These are phyloP conservation scores for Colletotrichum sp. DNA, from an alignment of 2,329 filamentous ascomycete species.

Conservation along the genomic window DNA sequence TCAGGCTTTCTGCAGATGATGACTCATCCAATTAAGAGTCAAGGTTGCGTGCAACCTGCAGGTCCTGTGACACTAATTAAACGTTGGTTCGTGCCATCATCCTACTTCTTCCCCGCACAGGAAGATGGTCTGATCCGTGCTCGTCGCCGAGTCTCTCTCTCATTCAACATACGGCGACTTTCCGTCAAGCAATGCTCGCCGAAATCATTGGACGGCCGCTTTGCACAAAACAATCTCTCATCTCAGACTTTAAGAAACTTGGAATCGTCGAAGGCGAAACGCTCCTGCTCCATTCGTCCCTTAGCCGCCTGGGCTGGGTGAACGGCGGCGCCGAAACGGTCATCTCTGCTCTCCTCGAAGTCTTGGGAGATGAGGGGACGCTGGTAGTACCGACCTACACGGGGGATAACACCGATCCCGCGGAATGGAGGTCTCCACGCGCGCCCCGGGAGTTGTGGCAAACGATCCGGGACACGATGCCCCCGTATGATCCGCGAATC, in stretches of 20 bases:
- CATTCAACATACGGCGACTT: neutral
- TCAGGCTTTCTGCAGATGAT: neutral
- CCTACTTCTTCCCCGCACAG: neutral
- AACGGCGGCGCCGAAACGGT: slow-evolving; percentile 19
- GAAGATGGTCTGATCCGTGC: neutral
- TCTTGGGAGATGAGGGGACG: slow-evolving; percentile 13
- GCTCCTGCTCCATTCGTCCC: slow-evolving; percentile 13
- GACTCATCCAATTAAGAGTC: neutral
- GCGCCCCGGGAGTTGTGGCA: slow-evolving; percentile 22
- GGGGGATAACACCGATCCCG: slow-evolving; percentile 13
- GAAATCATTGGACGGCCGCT: neutral
- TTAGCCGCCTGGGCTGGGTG: slow-evolving; percentile 10
- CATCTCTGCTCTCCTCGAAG: slow-evolving; percentile 2
- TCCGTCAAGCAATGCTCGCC: neutral
- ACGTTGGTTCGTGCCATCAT: neutral
- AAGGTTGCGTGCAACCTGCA: neutral
- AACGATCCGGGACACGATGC: slow-evolving; percentile 19
- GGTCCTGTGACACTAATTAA: neutral
- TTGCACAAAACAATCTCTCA: slow-evolving; percentile 1
- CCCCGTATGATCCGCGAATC: slow-evolving; percentile 11
- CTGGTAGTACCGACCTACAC: slow-evolving; percentile 23
- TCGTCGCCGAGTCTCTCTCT: neutral
- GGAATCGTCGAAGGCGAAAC: slow-evolving; percentile 9
- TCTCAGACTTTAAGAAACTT: neutral
- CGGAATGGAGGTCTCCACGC: slow-evolving; percentile 18